Percentiles rank a stretch among this genome's conserved stretches.
Evolutionary conservation across 1,284 basidiomycete genomes (phyloP).

Genomic region (Microbotryum scabiosae): DNA sequence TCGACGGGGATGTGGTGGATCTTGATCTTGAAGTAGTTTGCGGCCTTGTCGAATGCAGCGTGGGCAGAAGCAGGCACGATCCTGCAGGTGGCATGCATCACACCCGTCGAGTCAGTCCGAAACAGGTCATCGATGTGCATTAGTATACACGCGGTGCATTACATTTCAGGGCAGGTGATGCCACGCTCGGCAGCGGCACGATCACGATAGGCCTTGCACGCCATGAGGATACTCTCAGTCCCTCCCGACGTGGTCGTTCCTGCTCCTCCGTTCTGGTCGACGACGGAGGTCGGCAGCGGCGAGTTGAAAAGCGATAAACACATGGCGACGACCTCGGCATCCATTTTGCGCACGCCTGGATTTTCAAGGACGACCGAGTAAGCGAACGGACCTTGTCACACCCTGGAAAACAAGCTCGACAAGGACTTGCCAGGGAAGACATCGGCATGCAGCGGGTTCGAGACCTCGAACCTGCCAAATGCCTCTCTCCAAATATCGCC

Average conservation of each 20-base stretch:
- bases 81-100: conserved; percentile 43
- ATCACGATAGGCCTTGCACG: conserved; percentile 86
- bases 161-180: conserved; percentile 89
- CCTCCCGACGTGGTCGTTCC: conserved; percentile 92
- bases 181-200: conserved; percentile 81
- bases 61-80: conserved; percentile 78
- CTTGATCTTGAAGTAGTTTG: conserved; percentile 84
- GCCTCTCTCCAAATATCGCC: conserved; percentile 45
- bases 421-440: conserved; percentile 46
- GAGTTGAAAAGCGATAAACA: conserved; percentile 57
- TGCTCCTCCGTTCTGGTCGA: conserved; percentile 55
- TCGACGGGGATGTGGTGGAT: conserved; percentile 84
- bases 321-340: conserved; percentile 94
- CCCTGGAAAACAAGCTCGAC: neutral
- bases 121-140: neutral
- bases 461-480: conserved; percentile 43
- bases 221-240: conserved; percentile 92
- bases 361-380: neutral
- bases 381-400: neutral
- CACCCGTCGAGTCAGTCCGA: neutral
- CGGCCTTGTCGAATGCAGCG: conserved; percentile 81
- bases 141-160: neutral
- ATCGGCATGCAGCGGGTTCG: conserved; percentile 87
- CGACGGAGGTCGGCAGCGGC: conserved; percentile 14
- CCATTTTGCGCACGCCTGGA: conserved; percentile 82